Evolutionary conservation across 179 eudicot genomes (phyloP), one percentile per base, ranked within the genome.

Genomic region (Gypsophila paniculata): DNA sequence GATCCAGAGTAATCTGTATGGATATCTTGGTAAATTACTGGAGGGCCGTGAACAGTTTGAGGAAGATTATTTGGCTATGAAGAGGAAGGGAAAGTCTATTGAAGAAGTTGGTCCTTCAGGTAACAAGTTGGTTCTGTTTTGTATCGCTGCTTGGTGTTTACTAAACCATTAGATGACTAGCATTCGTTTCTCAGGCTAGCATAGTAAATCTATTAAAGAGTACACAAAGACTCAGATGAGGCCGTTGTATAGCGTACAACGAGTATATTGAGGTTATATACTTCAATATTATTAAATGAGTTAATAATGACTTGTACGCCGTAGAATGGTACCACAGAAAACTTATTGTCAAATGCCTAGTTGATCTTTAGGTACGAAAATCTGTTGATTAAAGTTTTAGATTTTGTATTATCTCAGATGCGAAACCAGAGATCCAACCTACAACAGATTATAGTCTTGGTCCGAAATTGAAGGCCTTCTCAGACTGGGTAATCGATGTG

Each of bases 41-140:
- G 97, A 89, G 82, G 87, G 80, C 60, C 86, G 91, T 53, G 91
- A 91, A 73, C 85, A 71, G 25, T 86, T 91, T 79, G 91, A 91
- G 77, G 97, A 89, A 76, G 88, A 87, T 77, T 72, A 74, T 68
- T 69, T 86, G 78, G 36, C 36, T 70, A 79, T 65, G 69, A 74
- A 74, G 76, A 75, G 79, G 76, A 75, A 64, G 65, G 72, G 73
- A 63, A 77, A 69, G 54, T 75, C 73, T 34, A 21, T 62, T 52
- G 82, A 81, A 32, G 46, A 78, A 70, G 77, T 61, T 72, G 75
- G 84, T 74, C 54, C 77, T 53, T 84, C 85, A 72, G 81, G 85
- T 82, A 78, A 72, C 76, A 77, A 76, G 80, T 34, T 61, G 63
- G 17, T 54, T 58, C 25, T 53, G 17, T 71, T 38, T 71, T 62